Conservation (phyloP, 2,329 filamentous ascomycete genomes). For the Venturia aucupariae region DNA sequence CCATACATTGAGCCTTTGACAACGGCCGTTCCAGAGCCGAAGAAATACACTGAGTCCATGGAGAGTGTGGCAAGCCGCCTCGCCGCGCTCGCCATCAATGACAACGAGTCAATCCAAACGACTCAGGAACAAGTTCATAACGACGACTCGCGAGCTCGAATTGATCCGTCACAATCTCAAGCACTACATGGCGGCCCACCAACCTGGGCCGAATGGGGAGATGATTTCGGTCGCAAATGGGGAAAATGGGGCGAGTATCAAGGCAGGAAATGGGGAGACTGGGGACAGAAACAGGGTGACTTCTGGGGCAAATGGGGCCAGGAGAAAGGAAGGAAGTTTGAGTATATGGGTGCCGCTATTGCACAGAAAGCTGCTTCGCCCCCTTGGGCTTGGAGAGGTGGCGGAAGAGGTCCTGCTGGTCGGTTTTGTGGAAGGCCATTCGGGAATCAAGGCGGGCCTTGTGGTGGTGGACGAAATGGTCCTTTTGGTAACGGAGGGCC, state of each 20-base stretch:
- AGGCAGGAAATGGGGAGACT: constrained; percentile 1
- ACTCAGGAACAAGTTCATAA: background rate
- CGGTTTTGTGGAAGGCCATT: background rate
- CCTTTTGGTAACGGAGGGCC: too few species aligned
- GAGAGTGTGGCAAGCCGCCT: constrained; percentile 6
- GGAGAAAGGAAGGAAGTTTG: constrained; percentile 6
- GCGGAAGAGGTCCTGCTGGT: background rate
- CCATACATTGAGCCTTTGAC: constrained; percentile 13
- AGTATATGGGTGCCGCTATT: background rate
- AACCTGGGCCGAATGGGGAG: constrained; percentile 12
- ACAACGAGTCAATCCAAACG: background rate
- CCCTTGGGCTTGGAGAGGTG: background rate
- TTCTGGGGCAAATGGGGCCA: constrained; percentile 9
- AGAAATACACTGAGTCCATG: constrained; percentile 7
- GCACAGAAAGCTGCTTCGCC: constrained; percentile 9
- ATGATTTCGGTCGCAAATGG: constrained; percentile 9
- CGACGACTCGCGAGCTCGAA: background rate
- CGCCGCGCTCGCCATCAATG: background rate
- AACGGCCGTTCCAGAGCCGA: constrained; percentile 8
- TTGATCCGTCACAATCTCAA: background rate
- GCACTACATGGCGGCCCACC: background rate
- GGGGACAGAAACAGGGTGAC: constrained; percentile 5
- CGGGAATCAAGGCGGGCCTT: background rate
- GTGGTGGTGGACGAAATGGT: background rate
- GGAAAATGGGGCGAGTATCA: constrained; percentile 7